phyloP scores from a whole-genome alignment of 2,329 filamentous ascomycete species.

The Trichoderma afroharzianum region DNA sequence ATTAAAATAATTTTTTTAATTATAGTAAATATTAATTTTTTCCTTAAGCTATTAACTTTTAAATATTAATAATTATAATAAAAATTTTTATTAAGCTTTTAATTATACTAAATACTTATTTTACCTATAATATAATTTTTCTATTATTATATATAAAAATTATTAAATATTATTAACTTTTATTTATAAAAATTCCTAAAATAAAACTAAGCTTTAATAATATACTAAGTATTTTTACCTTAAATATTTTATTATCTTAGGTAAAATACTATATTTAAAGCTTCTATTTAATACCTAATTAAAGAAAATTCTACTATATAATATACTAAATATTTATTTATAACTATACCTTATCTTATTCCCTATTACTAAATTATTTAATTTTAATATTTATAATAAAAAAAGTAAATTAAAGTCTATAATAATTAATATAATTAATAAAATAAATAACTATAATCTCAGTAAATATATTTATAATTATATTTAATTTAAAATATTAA shows the following conservation, averaged over 20 bases:
- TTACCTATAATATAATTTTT: background rate
- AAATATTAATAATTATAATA: background rate
- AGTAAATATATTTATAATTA: background rate
- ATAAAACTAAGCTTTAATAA: background rate
- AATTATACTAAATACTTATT: background rate
- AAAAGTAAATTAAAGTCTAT: background rate
- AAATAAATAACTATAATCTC: background rate
- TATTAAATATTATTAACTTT: background rate
- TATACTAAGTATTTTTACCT: background rate
- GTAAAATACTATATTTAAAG: background rate
- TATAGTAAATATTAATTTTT: background rate
- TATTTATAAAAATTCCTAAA: background rate
- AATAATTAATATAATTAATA: conserved; percentile 14
- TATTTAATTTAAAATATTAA: background rate
- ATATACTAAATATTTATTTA: background rate
- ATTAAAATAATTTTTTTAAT: background rate
- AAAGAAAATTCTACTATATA: background rate
- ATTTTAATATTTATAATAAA: no score
- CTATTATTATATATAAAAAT: background rate
- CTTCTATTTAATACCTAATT: background rate
- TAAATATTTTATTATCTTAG: background rate
- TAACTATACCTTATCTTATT: background rate
- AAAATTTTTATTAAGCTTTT: conserved; percentile 10
- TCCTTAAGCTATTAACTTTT: background rate
- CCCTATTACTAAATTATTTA: background rate